These are phyloP conservation scores for Poa pratensis DNA, from an alignment of 176 grass and related monocot genomes.

Conservation along the genomic window DNA sequence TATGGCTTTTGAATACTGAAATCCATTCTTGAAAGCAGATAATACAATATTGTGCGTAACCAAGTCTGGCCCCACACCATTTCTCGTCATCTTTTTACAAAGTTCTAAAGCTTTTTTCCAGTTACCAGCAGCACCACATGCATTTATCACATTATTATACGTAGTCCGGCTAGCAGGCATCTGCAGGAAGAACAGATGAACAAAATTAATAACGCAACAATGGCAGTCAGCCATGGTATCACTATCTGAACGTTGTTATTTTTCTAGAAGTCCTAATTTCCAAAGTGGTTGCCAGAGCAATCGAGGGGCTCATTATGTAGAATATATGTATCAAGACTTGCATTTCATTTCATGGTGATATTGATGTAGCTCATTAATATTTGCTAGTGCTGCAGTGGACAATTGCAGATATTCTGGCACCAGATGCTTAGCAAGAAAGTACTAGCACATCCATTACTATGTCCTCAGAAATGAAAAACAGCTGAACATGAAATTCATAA, in stretches of 20 bases:
- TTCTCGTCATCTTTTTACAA: constrained; percentile 95
- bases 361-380: background rate
- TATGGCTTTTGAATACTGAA: constrained; percentile 77
- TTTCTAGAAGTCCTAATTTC: background rate
- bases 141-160: constrained; percentile 97
- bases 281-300: constrained; percentile 11
- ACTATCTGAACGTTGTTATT: background rate
- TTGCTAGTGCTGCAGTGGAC: background rate
- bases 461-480: background rate
- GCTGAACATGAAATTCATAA: constrained; percentile 17
- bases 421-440: background rate
- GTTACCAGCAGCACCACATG: constrained; percentile 83
- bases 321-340: constrained; percentile 20
- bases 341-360: constrained; percentile 32
- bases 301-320: background rate
- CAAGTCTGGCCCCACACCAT: constrained; percentile 96
- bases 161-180: constrained; percentile 82
- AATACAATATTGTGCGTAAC: constrained; percentile 96
- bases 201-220: constrained; percentile 20
- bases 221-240: constrained; percentile 7
- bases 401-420: background rate
- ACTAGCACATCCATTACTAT: background rate
- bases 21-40: constrained; percentile 89
- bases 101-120: constrained; percentile 94
- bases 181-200: constrained; percentile 47